A percentile compares a stretch with the other conserved stretches of the same genome.
These are phyloP conservation scores for Aquilaria malaccensis DNA, from an alignment of 345 rosid genomes.

Conservation along the genomic window DNA sequence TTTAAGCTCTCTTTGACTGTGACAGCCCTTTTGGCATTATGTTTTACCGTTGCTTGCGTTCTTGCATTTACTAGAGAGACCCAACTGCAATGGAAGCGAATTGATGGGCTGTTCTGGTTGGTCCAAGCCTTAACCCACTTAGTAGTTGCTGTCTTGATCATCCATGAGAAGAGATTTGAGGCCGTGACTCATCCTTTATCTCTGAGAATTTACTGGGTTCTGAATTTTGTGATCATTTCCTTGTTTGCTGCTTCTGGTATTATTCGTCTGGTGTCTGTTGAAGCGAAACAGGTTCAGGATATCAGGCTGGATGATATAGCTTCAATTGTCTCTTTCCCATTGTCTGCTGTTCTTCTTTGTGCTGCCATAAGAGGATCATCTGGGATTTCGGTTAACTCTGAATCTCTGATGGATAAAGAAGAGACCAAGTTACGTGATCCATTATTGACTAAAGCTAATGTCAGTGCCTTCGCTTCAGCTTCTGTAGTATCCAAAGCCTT, in stretches of 20 bases:
- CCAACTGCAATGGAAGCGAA: constrained; percentile 30
- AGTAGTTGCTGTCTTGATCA: constrained; percentile 46
- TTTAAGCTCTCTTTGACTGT: constrained; percentile 50
- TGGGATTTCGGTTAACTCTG: constrained; percentile 33
- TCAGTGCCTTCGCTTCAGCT: constrained; percentile 67
- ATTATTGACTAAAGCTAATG: constrained; percentile 35
- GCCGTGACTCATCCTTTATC: constrained; percentile 52
- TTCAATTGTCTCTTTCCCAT: constrained; percentile 41
- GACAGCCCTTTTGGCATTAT: constrained; percentile 37
- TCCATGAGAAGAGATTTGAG: constrained; percentile 66
- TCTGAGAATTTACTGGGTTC: constrained; percentile 61
- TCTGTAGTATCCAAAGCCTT: constrained; percentile 53
- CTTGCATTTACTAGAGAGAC: constrained; percentile 32
- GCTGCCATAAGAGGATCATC: constrained; percentile 67
- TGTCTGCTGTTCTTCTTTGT: constrained; percentile 42
- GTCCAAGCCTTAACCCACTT: constrained; percentile 67
- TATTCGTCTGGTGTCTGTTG: constrained; percentile 32
- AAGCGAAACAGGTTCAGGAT: constrained; percentile 15
- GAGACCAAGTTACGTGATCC: constrained; percentile 28
- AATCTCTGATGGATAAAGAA: constrained; percentile 22
- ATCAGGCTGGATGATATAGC: constrained; percentile 52
- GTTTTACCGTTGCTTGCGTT: constrained; percentile 39
- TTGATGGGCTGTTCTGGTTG: constrained; percentile 55
- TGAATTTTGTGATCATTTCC: constrained; percentile 29
- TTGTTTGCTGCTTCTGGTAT: constrained; percentile 56